Percentiles rank a stretch among this genome's conserved stretches.
Conservation (phyloP, 169 alveolate species). For the Eimeria zaria region DNA sequence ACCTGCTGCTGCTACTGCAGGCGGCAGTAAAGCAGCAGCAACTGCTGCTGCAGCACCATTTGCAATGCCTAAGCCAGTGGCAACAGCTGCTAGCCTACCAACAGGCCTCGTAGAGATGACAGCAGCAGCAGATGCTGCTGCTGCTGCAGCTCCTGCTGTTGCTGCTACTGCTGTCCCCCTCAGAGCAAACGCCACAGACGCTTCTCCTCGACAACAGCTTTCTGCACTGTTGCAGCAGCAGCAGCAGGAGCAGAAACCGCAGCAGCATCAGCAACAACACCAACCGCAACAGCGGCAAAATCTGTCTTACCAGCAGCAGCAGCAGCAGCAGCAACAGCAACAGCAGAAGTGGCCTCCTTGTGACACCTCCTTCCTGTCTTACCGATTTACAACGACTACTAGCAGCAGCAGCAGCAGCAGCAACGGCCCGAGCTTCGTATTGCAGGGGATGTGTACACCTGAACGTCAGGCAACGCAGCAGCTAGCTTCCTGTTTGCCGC, state of each 20-base stretch:
- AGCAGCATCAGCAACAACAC: no score
- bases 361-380: neutral
- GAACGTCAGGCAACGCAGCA: slow-evolving; percentile 2
- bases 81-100: neutral
- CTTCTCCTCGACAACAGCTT: neutral
- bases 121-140: slow-evolving; percentile 34
- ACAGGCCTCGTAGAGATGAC: neutral
- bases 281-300: neutral
- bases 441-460: slow-evolving; percentile 26
- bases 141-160: neutral
- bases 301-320: neutral
- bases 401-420: slow-evolving; percentile 62
- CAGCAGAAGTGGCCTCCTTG: neutral
- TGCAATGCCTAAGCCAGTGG: neutral
- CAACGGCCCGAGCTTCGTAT: slow-evolving; percentile 18
- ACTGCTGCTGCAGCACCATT: slow-evolving; percentile 1
- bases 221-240: slow-evolving; percentile 5
- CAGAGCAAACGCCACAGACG: neutral
- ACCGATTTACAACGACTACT: neutral
- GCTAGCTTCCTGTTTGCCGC: neutral
- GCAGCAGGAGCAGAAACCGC: no score
- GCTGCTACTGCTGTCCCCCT: neutral
- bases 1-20: slow-evolving; percentile 2
- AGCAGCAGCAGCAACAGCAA: slow-evolving; percentile 14
- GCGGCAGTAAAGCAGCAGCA: neutral